Evolutionary conservation across 1,284 basidiomycete genomes (phyloP).

Genomic region (Austroboletus niveus): DNA sequence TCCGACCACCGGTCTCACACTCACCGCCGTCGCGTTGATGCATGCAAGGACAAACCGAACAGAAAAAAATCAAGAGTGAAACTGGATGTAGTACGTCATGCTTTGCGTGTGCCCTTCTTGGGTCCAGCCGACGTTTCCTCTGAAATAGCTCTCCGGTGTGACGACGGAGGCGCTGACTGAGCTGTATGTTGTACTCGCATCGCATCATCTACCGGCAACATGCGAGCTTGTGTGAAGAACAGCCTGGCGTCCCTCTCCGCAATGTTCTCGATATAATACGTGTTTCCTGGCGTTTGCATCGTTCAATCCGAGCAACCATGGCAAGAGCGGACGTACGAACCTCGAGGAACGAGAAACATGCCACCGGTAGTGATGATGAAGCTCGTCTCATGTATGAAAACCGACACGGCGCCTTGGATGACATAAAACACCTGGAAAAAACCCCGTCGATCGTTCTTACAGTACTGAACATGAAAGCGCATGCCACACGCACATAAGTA

Average conservation of each 20-base stretch:
- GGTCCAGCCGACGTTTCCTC: constrained; percentile 21
- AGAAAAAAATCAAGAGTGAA: not conserved
- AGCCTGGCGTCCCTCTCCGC: constrained; percentile 76
- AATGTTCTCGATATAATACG: constrained; percentile 89
- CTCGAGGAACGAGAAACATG: constrained; percentile 89
- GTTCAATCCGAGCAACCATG: not conserved
- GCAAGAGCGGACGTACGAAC: constrained; percentile 40
- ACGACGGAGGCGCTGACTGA: constrained; percentile 32
- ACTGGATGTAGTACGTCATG: constrained; percentile 3
- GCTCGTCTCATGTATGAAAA: constrained; percentile 77
- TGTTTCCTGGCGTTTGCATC: constrained; percentile 62
- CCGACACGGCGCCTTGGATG: constrained; percentile 83
- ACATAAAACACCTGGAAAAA: constrained; percentile 78
- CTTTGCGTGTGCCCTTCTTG: constrained; percentile 19
- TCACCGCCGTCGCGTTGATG: not conserved
- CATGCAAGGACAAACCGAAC: not conserved
- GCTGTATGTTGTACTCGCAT: constrained; percentile 25
- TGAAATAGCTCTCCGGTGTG: constrained; percentile 31
- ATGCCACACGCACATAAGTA: constrained; percentile 78
- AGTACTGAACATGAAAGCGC: not conserved
- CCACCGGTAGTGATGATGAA: constrained; percentile 81
- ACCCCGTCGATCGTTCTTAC: not conserved
- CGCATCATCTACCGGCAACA: constrained; percentile 41
- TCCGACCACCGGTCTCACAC: no score
- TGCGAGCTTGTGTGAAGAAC: constrained; percentile 93